phyloP scores from a whole-genome alignment of 1,139 yeast genomes.

The Yamadazyma dendronema region DNA sequence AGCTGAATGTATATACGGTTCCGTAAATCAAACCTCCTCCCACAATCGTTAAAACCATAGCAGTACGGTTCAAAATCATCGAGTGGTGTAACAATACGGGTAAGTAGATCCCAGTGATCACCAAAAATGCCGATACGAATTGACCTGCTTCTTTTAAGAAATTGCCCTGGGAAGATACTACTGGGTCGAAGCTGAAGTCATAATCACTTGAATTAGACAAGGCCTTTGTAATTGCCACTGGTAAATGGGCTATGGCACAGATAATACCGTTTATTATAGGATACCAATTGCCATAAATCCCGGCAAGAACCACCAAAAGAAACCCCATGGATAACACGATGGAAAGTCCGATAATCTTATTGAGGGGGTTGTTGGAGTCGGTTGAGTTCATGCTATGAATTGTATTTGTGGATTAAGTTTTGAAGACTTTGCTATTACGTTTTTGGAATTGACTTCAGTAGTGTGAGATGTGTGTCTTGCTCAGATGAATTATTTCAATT shows the following conservation, averaged over 20 bases:
- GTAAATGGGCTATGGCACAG: slow-evolving; percentile 66
- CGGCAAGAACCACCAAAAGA: slow-evolving; percentile 72
- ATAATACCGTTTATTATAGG: slow-evolving; percentile 60
- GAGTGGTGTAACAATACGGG: slow-evolving; percentile 70
- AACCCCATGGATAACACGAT: slow-evolving; percentile 77
- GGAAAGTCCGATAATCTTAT: slow-evolving; percentile 72
- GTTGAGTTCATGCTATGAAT: slow-evolving; percentile 32
- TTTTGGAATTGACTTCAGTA: neutral
- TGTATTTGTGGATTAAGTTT: neutral
- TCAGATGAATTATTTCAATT: no score
- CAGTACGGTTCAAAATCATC: slow-evolving; percentile 53
- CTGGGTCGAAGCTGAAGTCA: slow-evolving; percentile 47
- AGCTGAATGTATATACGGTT: slow-evolving; percentile 70
- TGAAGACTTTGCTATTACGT: neutral
- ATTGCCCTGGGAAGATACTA: slow-evolving; percentile 28
- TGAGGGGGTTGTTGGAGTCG: slow-evolving; percentile 51
- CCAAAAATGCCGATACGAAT: slow-evolving; percentile 64
- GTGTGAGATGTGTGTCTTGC: no score
- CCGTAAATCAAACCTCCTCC: slow-evolving; percentile 75
- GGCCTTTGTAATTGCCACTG: slow-evolving; percentile 47
- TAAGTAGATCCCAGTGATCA: slow-evolving; percentile 63
- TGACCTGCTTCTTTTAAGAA: slow-evolving; percentile 59
- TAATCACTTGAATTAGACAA: slow-evolving; percentile 33
- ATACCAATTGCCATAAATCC: slow-evolving; percentile 74
- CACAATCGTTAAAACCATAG: slow-evolving; percentile 58